Base-by-base conservation (phyloP, 257 asterid species). In the Handroanthus guayacan region DNA sequence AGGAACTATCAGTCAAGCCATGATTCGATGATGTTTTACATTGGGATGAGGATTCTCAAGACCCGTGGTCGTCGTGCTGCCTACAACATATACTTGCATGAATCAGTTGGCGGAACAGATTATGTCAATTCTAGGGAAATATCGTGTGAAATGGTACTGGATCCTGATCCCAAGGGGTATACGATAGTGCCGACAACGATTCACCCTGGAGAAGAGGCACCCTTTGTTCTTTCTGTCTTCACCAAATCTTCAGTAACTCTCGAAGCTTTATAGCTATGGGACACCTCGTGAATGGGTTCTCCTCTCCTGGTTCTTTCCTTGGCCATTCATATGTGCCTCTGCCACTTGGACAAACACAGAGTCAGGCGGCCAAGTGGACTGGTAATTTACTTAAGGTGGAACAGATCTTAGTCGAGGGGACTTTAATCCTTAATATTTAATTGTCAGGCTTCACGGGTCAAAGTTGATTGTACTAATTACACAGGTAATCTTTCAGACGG, bases 121-220 rank as follows among this genome's bases (percentile, higher is more conserved):
- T 95, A 93, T 50, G 99, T 95, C 3, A 95, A 95, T 74, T 93
- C 98, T 72, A 87, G 99, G 62, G 99, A 95, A 88, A 93, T 95
- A 86, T 95, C 99, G 1, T 95, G 99, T 39, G 99, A 93, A 79
- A 95, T 95, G 99, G 99, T 95, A 78, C 91, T 95, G 44, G 99
- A 95, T 64, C 99, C 99, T 41, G 99, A 93, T 76, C 99, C 99
- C 5, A 93, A 83, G 88, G 99, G 99, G n/a, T 95, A 93, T 86
- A 95, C 98, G 1, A 93, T 95, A 80, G 97, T 95, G 51, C 99
- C 99, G 0, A 95, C 99, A 37, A 95, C 99, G 0, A 91, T 95
- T 78, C 97, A 95, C 81, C 99, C 99, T 3, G 99, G 98, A 34
- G 99, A 95, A 91, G 99, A 95, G 85, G 99, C 99, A 1, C 98